Evolutionary conservation across 495 filamentous ascomycete genomes (phyloP).

Genomic region (Penicillium arizonense): DNA sequence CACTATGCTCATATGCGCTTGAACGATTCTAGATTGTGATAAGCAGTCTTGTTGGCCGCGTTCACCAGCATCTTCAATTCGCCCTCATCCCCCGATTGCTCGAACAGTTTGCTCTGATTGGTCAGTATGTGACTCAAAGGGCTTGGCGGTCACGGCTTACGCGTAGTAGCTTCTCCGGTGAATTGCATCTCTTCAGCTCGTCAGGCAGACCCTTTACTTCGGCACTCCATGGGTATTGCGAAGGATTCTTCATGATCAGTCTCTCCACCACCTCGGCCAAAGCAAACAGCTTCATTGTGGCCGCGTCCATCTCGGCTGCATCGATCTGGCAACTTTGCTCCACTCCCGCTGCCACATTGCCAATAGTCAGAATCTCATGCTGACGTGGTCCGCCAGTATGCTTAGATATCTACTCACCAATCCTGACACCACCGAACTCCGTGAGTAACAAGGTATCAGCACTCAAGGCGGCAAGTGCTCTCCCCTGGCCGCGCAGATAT

Average conservation of each 20-base stretch:
- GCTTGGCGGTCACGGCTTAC: neutral
- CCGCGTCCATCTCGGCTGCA: neutral
- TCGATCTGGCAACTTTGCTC: slow-evolving; percentile 1
- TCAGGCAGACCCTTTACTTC: neutral
- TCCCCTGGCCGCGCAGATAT: neutral
- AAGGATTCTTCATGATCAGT: neutral
- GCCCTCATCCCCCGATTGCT: neutral
- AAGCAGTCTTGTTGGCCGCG: slow-evolving; percentile 3
- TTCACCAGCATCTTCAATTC: slow-evolving; percentile 3
- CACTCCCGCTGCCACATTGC: neutral
- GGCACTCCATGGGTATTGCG: neutral
- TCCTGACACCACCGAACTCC: neutral
- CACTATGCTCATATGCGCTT: neutral
- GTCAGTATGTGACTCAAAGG: neutral
- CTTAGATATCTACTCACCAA: neutral
- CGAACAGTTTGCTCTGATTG: neutral
- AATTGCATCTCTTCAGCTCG: neutral
- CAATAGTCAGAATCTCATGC: neutral
- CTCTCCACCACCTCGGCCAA: slow-evolving; percentile 1
- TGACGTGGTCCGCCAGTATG: neutral
- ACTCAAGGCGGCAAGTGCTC: neutral
- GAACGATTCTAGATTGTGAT: neutral
- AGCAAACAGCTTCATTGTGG: slow-evolving; percentile 1
- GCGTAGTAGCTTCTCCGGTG: neutral
- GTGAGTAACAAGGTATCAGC: neutral